These are phyloP conservation scores for Chaetomium sp. DNA, from an alignment of 2,329 filamentous ascomycete genomes.

Conservation along the genomic window DNA sequence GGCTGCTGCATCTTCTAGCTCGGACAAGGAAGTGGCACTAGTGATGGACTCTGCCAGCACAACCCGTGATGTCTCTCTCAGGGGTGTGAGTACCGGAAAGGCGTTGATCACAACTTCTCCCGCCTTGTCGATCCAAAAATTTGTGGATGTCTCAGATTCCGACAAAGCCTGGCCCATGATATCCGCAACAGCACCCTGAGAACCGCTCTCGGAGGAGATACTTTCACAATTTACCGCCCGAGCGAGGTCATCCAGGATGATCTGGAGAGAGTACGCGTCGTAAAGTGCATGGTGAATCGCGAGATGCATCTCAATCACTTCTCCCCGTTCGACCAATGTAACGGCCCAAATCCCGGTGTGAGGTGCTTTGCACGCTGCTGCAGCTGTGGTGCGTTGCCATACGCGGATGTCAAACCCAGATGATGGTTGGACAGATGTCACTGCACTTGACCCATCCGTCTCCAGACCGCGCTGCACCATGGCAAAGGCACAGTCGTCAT, in stretches of 20 bases:
- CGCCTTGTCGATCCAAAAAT: conserved; percentile 59
- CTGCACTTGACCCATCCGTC: conserved; percentile 17
- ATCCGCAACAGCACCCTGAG: conserved; percentile 32
- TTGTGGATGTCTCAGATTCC: conserved; percentile 29
- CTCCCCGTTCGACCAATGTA: conserved; percentile 35
- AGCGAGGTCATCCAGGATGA: conserved; percentile 56
- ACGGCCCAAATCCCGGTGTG: conserved; percentile 59
- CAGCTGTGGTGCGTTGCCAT: conserved; percentile 33
- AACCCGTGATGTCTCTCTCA: conserved; percentile 35
- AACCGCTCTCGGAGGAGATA: conserved; percentile 10
- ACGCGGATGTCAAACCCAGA: conserved; percentile 27
- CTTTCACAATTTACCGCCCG: conserved; percentile 29
- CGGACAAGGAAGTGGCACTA: conserved; percentile 34
- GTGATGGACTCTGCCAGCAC: conserved; percentile 32
- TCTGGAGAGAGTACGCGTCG: conserved; percentile 67
- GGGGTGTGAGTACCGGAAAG: conserved; percentile 72
- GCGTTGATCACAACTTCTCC: conserved; percentile 51
- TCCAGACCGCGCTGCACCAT: conserved; percentile 58
- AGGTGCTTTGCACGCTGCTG: conserved; percentile 36
- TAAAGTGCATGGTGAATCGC: conserved; percentile 75
- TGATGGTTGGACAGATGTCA: neutral
- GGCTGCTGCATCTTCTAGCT: conserved; percentile 52
- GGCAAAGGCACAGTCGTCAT: conserved; percentile 57
- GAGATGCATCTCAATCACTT: conserved; percentile 35
- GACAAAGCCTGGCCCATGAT: conserved; percentile 35